phyloP scores from a whole-genome alignment of 2,329 filamentous ascomycete species.

The Fusarium devonianum region DNA sequence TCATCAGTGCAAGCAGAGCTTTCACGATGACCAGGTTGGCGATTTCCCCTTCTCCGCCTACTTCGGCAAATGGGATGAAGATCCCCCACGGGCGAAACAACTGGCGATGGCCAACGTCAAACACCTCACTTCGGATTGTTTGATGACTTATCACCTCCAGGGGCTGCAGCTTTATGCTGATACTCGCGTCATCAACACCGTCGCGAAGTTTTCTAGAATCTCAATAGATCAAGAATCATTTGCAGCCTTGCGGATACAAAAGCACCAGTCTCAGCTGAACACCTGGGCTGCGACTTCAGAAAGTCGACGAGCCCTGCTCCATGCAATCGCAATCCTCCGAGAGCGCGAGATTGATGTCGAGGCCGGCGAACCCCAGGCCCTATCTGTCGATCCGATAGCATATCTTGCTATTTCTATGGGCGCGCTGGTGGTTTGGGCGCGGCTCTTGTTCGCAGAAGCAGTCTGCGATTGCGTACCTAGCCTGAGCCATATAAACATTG shows the following conservation, averaged over 20 bases:
- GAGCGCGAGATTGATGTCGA: constrained; percentile 36
- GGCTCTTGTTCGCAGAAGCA: constrained; percentile 42
- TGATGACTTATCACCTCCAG: constrained; percentile 49
- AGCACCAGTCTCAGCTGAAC: constrained; percentile 31
- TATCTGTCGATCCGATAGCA: constrained; percentile 44
- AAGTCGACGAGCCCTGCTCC: constrained; percentile 44
- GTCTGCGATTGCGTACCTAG: constrained; percentile 41
- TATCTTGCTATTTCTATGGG: constrained; percentile 45
- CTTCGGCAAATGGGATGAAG: constrained; percentile 39
- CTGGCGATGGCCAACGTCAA: constrained; percentile 42
- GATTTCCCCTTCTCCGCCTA: constrained; percentile 41
- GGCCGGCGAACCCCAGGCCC: constrained; percentile 20
- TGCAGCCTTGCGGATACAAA: constrained; percentile 27
- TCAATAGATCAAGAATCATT: constrained; percentile 20
- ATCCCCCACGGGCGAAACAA: constrained; percentile 33
- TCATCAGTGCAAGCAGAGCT: constrained; percentile 29
- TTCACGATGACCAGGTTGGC: constrained; percentile 9
- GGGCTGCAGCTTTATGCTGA: constrained; percentile 49
- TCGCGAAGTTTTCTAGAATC: constrained; percentile 31
- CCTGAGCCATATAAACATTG: constrained; percentile 36
- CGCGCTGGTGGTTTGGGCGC: constrained; percentile 48
- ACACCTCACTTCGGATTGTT: constrained; percentile 43
- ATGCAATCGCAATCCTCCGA: constrained; percentile 45
- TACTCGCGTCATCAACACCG: constrained; percentile 40
- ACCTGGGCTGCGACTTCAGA: constrained; percentile 44